Evolutionary conservation across 192 early-diverging fungal genomes (phyloP).

Genomic region (Coemansia sp.): DNA sequence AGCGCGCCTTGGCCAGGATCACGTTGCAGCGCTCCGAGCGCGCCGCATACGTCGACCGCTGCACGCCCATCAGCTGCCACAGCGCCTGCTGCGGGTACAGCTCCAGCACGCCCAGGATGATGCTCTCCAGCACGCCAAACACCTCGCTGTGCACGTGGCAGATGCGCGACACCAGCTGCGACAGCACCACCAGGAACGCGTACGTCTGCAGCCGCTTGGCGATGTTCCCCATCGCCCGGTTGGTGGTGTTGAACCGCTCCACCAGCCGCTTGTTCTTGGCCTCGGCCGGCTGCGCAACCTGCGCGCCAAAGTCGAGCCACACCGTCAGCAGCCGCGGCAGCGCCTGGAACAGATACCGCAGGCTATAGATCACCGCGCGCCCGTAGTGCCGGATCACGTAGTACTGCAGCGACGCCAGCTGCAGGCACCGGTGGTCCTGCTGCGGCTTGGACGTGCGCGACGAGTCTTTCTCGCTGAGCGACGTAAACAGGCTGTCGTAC

Average conservation of each 20-base stretch:
- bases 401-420: conserved; percentile 39
- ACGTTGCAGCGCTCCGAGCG: conserved; percentile 59
- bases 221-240: conserved; percentile 53
- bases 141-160: conserved; percentile 68
- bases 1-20: conserved; percentile 65
- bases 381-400: conserved; percentile 43
- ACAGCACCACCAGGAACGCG: conserved; percentile 72
- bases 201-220: conserved; percentile 60
- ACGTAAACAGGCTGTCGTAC: conserved; percentile 31
- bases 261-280: conserved; percentile 36
- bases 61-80: conserved; percentile 81
- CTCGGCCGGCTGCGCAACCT: conserved; percentile 17
- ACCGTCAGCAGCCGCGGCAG: conserved; percentile 79
- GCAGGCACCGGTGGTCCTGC: conserved; percentile 15
- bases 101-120: conserved; percentile 64
- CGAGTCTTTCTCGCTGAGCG: conserved; percentile 13
- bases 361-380: conserved; percentile 60
- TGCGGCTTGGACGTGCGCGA: conserved; percentile 10
- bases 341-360: conserved; percentile 78
- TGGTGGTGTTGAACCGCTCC: conserved; percentile 52
- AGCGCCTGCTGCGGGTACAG: conserved; percentile 79
- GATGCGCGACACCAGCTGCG: conserved; percentile 84
- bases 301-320: conserved; percentile 73
- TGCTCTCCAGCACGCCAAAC: conserved; percentile 61
- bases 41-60: conserved; percentile 58